phyloP scores from a whole-genome alignment of 177 flowering plant genomes.

The Vitis hybrid region DNA sequence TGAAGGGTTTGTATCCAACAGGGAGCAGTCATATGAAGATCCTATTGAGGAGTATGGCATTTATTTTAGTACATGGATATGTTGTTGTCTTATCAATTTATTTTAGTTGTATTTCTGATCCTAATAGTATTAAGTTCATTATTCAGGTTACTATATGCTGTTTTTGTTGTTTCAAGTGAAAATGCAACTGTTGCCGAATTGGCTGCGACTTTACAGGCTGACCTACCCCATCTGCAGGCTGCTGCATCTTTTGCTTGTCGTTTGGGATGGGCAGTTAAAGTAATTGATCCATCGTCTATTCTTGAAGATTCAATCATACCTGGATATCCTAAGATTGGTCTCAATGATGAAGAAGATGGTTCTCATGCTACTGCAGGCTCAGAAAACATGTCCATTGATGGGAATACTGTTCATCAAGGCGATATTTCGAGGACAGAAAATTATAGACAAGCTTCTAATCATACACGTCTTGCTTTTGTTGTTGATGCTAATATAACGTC shows the following conservation, averaged over 20 bases:
- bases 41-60: conserved; percentile 95
- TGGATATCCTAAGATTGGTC: conserved; percentile 45
- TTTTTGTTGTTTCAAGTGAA: conserved; percentile 98
- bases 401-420: conserved; percentile 43
- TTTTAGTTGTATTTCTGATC: not conserved
- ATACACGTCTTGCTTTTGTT: conserved; percentile 83
- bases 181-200: conserved; percentile 96
- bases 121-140: conserved; percentile 17
- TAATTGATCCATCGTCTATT: conserved; percentile 85
- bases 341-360: conserved; percentile 77
- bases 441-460: conserved; percentile 38
- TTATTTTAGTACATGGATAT: not conserved
- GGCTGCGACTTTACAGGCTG: conserved; percentile 95
- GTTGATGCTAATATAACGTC: conserved; percentile 99
- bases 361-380: conserved; percentile 59
- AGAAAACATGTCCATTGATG: conserved; percentile 51
- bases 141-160: conserved; percentile 93
- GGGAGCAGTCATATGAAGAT: conserved; percentile 99
- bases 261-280: conserved; percentile 94
- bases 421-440: conserved; percentile 54
- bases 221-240: conserved; percentile 90
- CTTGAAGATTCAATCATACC: conserved; percentile 68
- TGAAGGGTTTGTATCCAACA: conserved; percentile 97
- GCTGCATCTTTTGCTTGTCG: conserved; percentile 99
- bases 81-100: not conserved